Evolutionary conservation across 2,329 filamentous ascomycete species (phyloP).

Genomic region (Ophiosphaerella narmari): DNA sequence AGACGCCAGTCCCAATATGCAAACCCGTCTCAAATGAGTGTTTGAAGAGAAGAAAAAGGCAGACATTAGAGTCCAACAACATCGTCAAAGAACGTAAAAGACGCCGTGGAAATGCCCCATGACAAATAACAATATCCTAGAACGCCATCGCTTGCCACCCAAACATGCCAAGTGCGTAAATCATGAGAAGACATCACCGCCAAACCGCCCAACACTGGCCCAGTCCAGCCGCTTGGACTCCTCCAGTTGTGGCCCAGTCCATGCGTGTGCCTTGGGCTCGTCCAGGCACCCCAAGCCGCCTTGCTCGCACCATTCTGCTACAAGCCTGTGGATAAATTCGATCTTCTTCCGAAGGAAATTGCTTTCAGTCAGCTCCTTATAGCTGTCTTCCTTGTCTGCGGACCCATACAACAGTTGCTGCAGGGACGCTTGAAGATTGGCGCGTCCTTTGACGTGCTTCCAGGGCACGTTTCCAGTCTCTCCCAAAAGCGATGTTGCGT

Average conservation of each 20-base stretch:
- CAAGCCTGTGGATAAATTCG: conserved; percentile 69
- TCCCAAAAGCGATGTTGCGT: conserved; percentile 69
- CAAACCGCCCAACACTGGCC: conserved; percentile 55
- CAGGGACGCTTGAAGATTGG: conserved; percentile 72
- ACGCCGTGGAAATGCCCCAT: conserved; percentile 41
- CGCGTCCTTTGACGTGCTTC: conserved; percentile 69
- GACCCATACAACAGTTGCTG: conserved; percentile 71
- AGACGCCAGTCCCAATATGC: conserved; percentile 20
- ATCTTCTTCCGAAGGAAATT: conserved; percentile 78
- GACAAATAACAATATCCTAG: conserved; percentile 29
- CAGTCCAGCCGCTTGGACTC: conserved; percentile 53
- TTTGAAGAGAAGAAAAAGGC: conserved; percentile 25
- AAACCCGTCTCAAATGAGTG: conserved; percentile 33
- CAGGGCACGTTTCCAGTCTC: conserved; percentile 66
- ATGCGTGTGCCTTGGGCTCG: conserved; percentile 45
- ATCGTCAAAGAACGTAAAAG: conserved; percentile 15
- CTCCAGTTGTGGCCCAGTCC: conserved; percentile 51
- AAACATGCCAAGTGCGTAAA: conserved; percentile 14
- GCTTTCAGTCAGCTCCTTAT: conserved; percentile 63
- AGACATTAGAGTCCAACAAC: conserved; percentile 9
- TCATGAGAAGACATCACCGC: conserved; percentile 50
- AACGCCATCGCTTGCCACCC: conserved; percentile 36
- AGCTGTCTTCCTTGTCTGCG: conserved; percentile 54
- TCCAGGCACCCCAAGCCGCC: conserved; percentile 65
- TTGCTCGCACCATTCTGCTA: conserved; percentile 72